Percentiles rank a stretch among this genome's conserved stretches.
Evolutionary conservation across 2,329 filamentous ascomycete species (phyloP).

Genomic region (Ceratocystis alfenasii): DNA sequence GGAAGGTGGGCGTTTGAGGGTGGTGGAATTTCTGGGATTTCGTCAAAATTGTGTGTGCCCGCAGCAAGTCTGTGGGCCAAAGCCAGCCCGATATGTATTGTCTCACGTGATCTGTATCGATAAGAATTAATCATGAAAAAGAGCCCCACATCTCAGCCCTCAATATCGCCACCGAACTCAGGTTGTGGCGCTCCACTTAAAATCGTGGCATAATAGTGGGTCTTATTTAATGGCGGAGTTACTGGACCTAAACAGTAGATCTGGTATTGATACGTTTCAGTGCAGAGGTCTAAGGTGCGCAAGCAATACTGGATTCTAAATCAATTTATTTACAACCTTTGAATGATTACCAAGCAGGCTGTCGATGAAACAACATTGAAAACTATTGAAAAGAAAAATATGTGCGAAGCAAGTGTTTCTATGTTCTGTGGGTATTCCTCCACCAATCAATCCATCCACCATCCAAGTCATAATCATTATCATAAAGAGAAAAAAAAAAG

Average conservation of each 20-base stretch:
- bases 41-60: conserved; percentile 22
- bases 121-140: conserved; percentile 3
- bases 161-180: not conserved
- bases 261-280: too few species aligned
- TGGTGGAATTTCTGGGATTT: conserved; percentile 22
- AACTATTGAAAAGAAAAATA: not conserved
- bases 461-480: conserved; percentile 22
- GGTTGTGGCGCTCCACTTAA: not conserved
- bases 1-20: conserved; percentile 22
- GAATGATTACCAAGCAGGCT: too few species aligned
- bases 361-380: too few species aligned
- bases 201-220: not conserved
- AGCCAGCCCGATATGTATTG: conserved; percentile 15
- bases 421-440: conserved; percentile 22
- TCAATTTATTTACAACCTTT: not conserved
- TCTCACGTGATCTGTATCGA: conserved; percentile 21
- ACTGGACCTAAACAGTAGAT: too few species aligned
- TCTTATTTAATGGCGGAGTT: too few species aligned
- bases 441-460: conserved; percentile 14
- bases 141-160: not conserved
- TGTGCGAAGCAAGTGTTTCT: conserved; percentile 19
- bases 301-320: not conserved
- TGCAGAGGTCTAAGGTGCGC: too few species aligned
- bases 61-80: conserved; percentile 20
- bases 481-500: conserved; percentile 19